Conservation (phyloP, 805 yeast genomes). For the Metschnikowia drakensbergensis region DNA sequence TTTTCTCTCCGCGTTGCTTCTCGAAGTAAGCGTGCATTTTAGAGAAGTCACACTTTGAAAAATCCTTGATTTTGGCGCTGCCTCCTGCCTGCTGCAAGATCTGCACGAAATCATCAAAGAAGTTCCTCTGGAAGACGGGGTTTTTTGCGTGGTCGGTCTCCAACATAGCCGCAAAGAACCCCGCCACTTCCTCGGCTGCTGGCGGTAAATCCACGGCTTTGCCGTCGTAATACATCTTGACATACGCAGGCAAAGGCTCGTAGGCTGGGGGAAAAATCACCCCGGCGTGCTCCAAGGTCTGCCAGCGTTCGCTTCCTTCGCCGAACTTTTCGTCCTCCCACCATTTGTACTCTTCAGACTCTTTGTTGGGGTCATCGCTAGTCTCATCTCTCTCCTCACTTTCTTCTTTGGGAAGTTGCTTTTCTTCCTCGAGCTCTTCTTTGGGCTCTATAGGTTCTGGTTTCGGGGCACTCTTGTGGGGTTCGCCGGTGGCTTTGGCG, state of each 20-base stretch:
- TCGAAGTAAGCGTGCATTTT: constrained; percentile 73
- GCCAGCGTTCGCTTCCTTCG: constrained; percentile 82
- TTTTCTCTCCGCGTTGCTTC: constrained; percentile 64
- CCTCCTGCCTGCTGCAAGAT: constrained; percentile 70
- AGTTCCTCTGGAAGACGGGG: constrained; percentile 81
- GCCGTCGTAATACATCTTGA: constrained; percentile 73
- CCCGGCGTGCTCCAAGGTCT: constrained; percentile 80
- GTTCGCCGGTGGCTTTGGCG: not conserved
- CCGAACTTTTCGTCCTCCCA: constrained; percentile 71
- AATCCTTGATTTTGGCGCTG: constrained; percentile 41
- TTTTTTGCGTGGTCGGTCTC: constrained; percentile 87
- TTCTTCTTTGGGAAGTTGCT: constrained; percentile 11
- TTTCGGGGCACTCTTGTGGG: not conserved
- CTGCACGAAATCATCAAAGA: constrained; percentile 70
- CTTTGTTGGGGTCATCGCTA: constrained; percentile 14
- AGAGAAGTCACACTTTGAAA: constrained; percentile 72
- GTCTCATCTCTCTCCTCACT: constrained; percentile 8
- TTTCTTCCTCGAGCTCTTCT: not conserved
- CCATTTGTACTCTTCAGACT: constrained; percentile 62
- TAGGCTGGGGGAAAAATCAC: constrained; percentile 92
- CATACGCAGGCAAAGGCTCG: constrained; percentile 75
- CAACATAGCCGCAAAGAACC: constrained; percentile 84
- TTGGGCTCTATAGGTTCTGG: not conserved
- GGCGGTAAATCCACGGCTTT: constrained; percentile 69
- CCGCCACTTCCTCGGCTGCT: constrained; percentile 95